Conservation (phyloP, 176 grass and related monocot genomes). For the Coix lacrymajobi region DNA sequence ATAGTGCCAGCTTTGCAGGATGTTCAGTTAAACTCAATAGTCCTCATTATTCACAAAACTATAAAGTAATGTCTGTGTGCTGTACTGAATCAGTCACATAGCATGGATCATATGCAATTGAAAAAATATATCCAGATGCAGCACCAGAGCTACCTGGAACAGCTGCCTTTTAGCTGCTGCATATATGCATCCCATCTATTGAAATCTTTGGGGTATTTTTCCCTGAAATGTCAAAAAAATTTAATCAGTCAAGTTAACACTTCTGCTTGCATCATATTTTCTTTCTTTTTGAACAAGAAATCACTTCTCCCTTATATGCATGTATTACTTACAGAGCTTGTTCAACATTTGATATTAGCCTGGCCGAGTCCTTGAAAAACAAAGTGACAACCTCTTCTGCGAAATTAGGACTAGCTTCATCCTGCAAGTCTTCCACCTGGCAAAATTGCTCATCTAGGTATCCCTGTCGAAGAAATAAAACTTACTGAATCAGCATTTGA, state of each 20-base stretch:
- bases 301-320: background rate
- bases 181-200: conserved; percentile 76
- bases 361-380: conserved; percentile 86
- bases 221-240: conserved; percentile 45
- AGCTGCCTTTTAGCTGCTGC: conserved; percentile 87
- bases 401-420: conserved; percentile 95
- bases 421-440: conserved; percentile 95
- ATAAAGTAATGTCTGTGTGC: background rate
- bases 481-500: conserved; percentile 21
- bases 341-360: conserved; percentile 79
- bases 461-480: conserved; percentile 51
- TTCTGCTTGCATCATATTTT: background rate
- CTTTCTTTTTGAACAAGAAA: background rate
- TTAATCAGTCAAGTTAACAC: conserved; percentile 17
- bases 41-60: conserved; percentile 9
- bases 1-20: background rate
- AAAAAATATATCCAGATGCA: conserved; percentile 26
- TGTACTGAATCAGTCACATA: background rate
- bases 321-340: conserved; percentile 71
- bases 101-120: conserved; percentile 12
- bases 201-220: conserved; percentile 79
- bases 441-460: conserved; percentile 93
- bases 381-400: conserved; percentile 82
- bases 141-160: conserved; percentile 59
- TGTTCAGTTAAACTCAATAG: background rate